These are phyloP conservation scores for Plasmodium sp. DNA, from an alignment of 169 alveolate species.

Conservation along the genomic window DNA sequence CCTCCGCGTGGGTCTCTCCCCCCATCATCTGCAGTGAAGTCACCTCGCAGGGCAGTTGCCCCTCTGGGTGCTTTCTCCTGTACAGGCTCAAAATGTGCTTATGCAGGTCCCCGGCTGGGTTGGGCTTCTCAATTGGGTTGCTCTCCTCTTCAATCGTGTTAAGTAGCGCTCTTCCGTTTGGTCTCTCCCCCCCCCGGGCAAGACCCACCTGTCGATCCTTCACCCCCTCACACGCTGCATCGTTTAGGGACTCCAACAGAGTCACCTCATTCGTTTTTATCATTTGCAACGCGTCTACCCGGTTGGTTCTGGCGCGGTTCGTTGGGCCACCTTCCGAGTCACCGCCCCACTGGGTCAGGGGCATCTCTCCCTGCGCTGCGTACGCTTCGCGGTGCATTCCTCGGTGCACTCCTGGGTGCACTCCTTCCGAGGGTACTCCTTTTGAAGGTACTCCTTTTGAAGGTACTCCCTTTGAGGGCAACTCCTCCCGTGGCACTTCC, in stretches of 20 bases:
- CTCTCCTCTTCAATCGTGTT: background rate
- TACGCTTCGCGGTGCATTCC: background rate
- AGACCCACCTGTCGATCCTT: background rate
- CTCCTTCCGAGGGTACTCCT: background rate
- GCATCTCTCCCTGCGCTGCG: background rate
- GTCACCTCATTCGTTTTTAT: background rate
- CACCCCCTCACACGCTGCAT: background rate
- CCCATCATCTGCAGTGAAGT: background rate
- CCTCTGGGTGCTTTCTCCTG: background rate
- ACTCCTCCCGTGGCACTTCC: too few species aligned
- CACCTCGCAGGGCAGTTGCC: background rate
- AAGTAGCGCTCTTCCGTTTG: background rate
- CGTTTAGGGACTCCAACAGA: background rate
- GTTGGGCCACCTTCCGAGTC: background rate
- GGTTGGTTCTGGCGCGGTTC: background rate
- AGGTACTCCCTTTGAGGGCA: background rate
- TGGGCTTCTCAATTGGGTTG: background rate
- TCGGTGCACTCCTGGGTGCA: too few species aligned
- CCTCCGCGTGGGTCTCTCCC: background rate
- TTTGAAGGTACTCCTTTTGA: background rate
- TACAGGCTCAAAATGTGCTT: background rate
- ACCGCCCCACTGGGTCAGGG: background rate
- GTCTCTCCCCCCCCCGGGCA: background rate
- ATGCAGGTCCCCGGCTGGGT: background rate
- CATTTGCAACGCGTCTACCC: background rate